Evolutionary conservation across 1,284 basidiomycete species (phyloP).

Genomic region (Moniliophthora roreri): DNA sequence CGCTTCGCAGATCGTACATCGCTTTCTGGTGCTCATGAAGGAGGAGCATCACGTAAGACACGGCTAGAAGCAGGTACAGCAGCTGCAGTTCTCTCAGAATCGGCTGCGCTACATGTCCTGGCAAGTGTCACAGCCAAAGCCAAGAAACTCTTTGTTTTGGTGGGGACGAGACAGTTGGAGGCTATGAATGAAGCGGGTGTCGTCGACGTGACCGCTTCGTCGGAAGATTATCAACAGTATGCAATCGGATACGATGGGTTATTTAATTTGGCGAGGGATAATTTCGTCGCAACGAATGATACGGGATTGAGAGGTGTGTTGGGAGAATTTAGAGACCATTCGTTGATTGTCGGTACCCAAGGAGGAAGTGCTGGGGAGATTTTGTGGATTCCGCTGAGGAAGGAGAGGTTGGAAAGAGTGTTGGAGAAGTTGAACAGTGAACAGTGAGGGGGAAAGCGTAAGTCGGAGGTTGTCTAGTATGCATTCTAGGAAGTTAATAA

Average conservation of each 20-base stretch:
- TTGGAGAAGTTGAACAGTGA: constrained; percentile 22
- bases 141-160: constrained; percentile 71
- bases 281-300: constrained; percentile 87
- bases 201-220: constrained; percentile 24
- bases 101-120: constrained; percentile 81
- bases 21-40: constrained; percentile 50
- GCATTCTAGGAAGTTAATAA: no score
- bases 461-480: constrained; percentile 11
- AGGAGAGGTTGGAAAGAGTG: constrained; percentile 56
- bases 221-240: constrained; percentile 36
- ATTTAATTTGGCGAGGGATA: constrained; percentile 67
- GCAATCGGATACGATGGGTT: constrained; percentile 65
- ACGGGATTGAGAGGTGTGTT: constrained; percentile 79
- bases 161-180: constrained; percentile 67
- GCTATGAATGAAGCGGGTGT: constrained; percentile 39
- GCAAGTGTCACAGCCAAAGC: constrained; percentile 87
- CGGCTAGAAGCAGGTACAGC: constrained; percentile 31
- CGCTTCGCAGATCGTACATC: constrained; percentile 65
- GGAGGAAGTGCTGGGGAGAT: constrained; percentile 50
- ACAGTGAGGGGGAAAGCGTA: not conserved
- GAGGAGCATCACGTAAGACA: constrained; percentile 33
- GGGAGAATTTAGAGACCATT: constrained; percentile 89
- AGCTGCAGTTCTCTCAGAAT: constrained; percentile 64
- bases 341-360: constrained; percentile 62
- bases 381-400: constrained; percentile 83